Conservation (phyloP, 257 asterid genomes). For the Cynanchum wilfordii region DNA sequence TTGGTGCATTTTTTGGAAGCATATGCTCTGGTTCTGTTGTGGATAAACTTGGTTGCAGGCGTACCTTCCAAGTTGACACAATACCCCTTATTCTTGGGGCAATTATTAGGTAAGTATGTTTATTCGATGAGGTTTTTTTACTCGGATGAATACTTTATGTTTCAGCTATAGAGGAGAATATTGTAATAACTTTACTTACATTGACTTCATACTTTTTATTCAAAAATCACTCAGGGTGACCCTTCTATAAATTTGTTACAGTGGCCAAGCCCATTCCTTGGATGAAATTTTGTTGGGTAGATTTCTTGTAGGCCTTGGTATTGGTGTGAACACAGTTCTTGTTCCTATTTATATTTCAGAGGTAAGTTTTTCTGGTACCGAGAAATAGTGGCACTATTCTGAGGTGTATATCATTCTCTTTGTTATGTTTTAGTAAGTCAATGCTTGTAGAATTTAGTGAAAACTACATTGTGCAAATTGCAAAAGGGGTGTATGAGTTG, state of each 20-base stretch:
- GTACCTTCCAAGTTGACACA: slow-evolving; percentile 68
- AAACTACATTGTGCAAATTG: not conserved
- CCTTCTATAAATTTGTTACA: slow-evolving; percentile 29
- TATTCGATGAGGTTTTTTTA: not conserved
- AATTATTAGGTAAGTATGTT: slow-evolving; percentile 44
- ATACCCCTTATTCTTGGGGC: slow-evolving; percentile 85
- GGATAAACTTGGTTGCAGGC: slow-evolving; percentile 76
- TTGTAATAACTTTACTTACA: not conserved
- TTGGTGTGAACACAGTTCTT: slow-evolving; percentile 87
- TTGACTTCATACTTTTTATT: not conserved
- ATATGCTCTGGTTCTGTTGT: slow-evolving; percentile 59
- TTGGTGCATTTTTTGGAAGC: slow-evolving; percentile 87
- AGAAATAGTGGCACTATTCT: slow-evolving; percentile 8
- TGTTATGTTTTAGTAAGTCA: not conserved
- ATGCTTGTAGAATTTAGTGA: not conserved
- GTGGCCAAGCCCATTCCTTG: slow-evolving; percentile 88
- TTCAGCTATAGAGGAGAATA: not conserved
- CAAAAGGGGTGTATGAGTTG: not conserved
- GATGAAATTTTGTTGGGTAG: slow-evolving; percentile 73
- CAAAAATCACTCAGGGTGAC: slow-evolving; percentile 6
- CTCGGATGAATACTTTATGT: not conserved
- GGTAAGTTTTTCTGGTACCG: slow-evolving; percentile 35
- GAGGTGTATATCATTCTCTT: not conserved
- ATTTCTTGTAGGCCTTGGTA: slow-evolving; percentile 83
- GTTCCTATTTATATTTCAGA: slow-evolving; percentile 88